Evolutionary conservation across 345 rosid species (phyloP).

Genomic region (Citrus glauca): DNA sequence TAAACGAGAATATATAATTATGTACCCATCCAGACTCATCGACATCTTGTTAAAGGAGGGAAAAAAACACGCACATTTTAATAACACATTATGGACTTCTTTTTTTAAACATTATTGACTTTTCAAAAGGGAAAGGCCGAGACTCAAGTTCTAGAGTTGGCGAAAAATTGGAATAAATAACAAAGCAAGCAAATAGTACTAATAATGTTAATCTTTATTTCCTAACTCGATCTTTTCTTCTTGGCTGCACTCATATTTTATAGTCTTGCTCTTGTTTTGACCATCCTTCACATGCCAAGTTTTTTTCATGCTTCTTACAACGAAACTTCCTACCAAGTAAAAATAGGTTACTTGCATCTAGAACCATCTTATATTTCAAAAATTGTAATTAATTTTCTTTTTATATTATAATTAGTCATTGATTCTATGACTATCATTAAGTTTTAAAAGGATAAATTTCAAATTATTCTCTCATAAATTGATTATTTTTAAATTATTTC

Average conservation of each 20-base stretch:
- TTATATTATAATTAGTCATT: not conserved
- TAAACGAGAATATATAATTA: not conserved
- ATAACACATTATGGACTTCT: not conserved
- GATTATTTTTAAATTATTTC: no score
- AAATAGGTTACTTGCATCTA: not conserved
- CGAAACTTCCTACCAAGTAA: not conserved
- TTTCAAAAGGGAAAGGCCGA: not conserved
- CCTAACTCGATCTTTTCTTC: not conserved
- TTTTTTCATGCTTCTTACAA: not conserved
- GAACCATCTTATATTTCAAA: not conserved
- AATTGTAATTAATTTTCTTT: no score
- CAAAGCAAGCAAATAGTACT: not conserved
- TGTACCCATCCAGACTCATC: not conserved
- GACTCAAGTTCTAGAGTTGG: not conserved
- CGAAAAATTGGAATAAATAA: no score
- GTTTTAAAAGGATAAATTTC: no score
- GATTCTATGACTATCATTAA: no score
- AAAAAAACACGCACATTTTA: no score
- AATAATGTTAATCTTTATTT: no score
- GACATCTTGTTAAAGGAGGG: not conserved
- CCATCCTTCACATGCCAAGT: not conserved
- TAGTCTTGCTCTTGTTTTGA: not conserved
- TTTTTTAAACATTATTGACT: not conserved
- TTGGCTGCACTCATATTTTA: not conserved
- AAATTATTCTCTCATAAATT: no score